These are phyloP conservation scores for Magnolia sinica DNA, from an alignment of 164 flowering plant species.

Conservation along the genomic window DNA sequence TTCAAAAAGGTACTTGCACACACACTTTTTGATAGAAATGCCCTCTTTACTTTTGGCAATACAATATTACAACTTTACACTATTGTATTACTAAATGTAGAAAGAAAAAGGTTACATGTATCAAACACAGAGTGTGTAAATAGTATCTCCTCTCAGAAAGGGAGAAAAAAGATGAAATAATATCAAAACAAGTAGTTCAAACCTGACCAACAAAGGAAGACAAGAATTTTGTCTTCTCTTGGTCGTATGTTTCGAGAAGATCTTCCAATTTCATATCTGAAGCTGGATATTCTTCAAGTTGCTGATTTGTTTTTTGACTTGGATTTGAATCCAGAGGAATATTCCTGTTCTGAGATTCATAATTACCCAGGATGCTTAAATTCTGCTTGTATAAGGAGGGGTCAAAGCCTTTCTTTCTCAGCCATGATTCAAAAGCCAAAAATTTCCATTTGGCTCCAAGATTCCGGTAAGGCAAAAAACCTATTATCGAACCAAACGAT, in stretches of 20 bases:
- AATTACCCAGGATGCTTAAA: slow-evolving; percentile 51
- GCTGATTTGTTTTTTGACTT: slow-evolving; percentile 22
- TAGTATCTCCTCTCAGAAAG: neutral
- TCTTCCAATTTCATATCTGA: slow-evolving; percentile 67
- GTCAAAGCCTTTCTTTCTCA: slow-evolving; percentile 75
- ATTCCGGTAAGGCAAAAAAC: slow-evolving; percentile 83
- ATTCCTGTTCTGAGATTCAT: slow-evolving; percentile 32
- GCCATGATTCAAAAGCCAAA: slow-evolving; percentile 92
- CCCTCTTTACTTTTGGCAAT: neutral
- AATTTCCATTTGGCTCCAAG: slow-evolving; percentile 82
- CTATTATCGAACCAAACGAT: slow-evolving; percentile 79
- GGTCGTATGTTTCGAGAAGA: slow-evolving; percentile 72
- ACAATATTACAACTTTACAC: neutral
- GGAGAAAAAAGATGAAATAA: neutral
- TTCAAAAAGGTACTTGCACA: neutral
- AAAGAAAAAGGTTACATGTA: no score
- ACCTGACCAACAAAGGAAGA: slow-evolving; percentile 95
- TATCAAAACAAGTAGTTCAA: slow-evolving; percentile 13
- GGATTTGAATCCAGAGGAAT: slow-evolving; percentile 22
- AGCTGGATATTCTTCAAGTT: slow-evolving; percentile 33
- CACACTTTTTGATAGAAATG: neutral
- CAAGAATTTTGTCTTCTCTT: slow-evolving; percentile 74
- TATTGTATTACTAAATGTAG: no score
- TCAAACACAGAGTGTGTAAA: no score
- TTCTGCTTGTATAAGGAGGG: slow-evolving; percentile 64